Evolutionary conservation across 2,329 filamentous ascomycete genomes (phyloP), one percentile per base, ranked within the genome.

Genomic region (Raffaelea albimanens): DNA sequence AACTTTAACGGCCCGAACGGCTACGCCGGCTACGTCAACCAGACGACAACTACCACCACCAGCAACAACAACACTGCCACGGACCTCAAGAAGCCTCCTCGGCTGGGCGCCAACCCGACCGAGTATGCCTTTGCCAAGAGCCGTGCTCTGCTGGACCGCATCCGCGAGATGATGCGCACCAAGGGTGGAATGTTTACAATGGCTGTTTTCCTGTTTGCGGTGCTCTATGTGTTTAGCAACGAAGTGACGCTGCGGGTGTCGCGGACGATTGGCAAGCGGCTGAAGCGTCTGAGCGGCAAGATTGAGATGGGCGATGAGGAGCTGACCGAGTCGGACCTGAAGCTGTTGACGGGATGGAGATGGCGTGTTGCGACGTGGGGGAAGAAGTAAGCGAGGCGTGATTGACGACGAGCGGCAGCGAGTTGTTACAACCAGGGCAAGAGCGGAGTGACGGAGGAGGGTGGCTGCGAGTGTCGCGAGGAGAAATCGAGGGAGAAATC

Each of bases 201-300:
- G 10, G 71, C 71, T 9, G 70, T 76, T 52, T 70, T 80, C 29
- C 73, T 80, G 3, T 72, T 79, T 52, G 71, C 74, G 2, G 71
- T 77, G 19, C 61, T 80, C 36, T 79, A 76, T 57, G 69, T 80
- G 13, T 80, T 80, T 52, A 69, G 72, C 55, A 78, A 76, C 57
- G 76, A 80, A 58, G 75, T 80, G 19, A 67, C 72, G 45, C 57
- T 80, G 42, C 69, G 75, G 4, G 74, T 78, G 3, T 74, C 73
- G 11, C 67, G 66, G 56, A 78, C 75, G 4, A 60, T 76, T 18
- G 64, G 67, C 25, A 73, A 70, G 58, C 63, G 75, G 23, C 56
- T 79, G 43, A 73, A 69, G 61, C 66, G 65, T 42, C 65, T 80
- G 8, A 61, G 63, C 23, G 57, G 62, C 21, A 69, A 71, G 55